phyloP scores from a whole-genome alignment of 2,329 filamentous ascomycete species.

The Biscogniauxia mediterranea region DNA sequence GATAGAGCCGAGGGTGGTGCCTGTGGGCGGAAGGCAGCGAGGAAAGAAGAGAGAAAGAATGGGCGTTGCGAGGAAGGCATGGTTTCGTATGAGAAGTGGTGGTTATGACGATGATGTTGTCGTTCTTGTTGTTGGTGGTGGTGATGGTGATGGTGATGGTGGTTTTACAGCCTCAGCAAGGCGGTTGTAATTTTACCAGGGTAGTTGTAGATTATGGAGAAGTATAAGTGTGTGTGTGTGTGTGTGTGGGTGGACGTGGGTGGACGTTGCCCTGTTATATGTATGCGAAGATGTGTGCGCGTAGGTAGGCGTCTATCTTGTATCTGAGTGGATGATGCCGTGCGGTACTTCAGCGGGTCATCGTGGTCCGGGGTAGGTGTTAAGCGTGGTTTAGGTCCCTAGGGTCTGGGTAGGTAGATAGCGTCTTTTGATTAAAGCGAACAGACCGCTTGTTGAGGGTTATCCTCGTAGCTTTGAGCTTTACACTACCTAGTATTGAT shows the following conservation, averaged over 20 bases:
- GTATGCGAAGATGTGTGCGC: no score
- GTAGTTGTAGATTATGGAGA: not conserved
- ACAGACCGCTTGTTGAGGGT: not conserved
- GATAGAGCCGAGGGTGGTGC: slow-evolving; percentile 23
- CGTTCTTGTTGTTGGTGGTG: not conserved
- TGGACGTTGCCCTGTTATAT: not conserved
- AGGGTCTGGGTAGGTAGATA: no score
- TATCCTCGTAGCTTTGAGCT: no score
- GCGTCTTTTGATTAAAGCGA: not conserved
- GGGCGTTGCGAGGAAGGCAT: slow-evolving; percentile 35
- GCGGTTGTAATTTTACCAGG: not conserved
- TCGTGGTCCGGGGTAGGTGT: not conserved
- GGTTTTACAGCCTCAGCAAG: not conserved
- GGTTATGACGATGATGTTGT: not conserved
- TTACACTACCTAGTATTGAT: no score
- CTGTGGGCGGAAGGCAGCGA: slow-evolving; percentile 35
- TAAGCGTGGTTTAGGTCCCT: no score
- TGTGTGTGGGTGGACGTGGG: not conserved
- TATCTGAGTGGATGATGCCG: not conserved
- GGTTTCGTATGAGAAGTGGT: slow-evolving; percentile 4
- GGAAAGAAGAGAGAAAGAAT: slow-evolving; percentile 35
- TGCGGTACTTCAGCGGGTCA: not conserved
- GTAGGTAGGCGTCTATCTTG: not conserved
- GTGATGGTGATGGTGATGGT: not conserved
- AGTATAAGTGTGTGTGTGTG: not conserved